Evolutionary conservation across 148 eudicot genomes (phyloP).

Genomic region (Chenopodium berlandieri): DNA sequence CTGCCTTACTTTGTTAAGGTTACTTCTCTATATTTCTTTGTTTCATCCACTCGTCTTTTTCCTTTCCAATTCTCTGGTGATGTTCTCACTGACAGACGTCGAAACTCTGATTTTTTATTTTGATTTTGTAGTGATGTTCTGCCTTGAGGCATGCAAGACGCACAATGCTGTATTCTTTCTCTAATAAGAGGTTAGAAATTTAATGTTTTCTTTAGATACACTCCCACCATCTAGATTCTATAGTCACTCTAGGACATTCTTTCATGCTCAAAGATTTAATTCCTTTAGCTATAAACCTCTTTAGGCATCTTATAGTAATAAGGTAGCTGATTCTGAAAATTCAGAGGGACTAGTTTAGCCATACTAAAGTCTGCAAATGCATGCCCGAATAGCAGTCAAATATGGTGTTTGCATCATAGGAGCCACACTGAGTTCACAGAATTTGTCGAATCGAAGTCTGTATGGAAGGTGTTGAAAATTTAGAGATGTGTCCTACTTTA

Average conservation of each 20-base stretch:
- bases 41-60: neutral
- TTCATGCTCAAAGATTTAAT: no score
- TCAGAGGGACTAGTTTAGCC: no score
- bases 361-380: no score
- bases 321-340: neutral
- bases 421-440: no score
- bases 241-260: no score
- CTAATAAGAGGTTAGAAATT: neutral
- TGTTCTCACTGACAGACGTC: neutral
- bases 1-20: slow-evolving; percentile 14
- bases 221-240: no score
- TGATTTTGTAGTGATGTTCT: neutral
- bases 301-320: neutral
- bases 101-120: neutral
- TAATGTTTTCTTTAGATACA: neutral
- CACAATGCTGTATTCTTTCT: neutral
- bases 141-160: neutral
- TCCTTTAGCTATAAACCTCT: neutral
- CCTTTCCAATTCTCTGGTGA: neutral
- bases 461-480: no score
- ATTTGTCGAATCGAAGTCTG: no score
- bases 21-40: neutral
- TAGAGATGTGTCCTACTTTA: no score
- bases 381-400: no score
- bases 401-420: no score